Conservation (phyloP, 805 yeast genomes). For the Saccharomycopsis fodiens region DNA sequence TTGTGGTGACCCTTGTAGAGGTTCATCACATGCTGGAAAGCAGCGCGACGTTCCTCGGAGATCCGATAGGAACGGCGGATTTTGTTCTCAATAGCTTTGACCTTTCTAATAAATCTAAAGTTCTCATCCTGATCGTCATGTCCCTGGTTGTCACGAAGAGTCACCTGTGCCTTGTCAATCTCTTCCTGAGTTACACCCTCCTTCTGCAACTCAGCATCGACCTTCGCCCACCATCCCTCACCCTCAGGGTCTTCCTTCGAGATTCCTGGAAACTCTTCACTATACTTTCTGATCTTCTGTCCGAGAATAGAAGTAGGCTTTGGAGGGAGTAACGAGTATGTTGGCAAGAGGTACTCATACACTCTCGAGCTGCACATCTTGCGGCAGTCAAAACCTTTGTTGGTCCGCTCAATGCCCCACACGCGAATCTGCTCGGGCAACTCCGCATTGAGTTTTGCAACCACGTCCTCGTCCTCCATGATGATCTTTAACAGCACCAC, state of each 20-base stretch:
- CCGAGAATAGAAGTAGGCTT: conserved; percentile 65
- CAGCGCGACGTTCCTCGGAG: conserved; percentile 49
- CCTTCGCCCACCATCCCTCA: conserved; percentile 59
- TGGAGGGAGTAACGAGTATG: conserved; percentile 88
- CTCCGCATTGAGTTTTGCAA: conserved; percentile 60
- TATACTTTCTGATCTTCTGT: conserved; percentile 47
- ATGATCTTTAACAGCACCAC: conserved; percentile 78
- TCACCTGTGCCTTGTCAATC: conserved; percentile 25
- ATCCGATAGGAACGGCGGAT: conserved; percentile 66
- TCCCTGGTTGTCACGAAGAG: conserved; percentile 25
- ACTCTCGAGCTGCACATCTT: conserved; percentile 94
- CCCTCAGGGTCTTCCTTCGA: conserved; percentile 63
- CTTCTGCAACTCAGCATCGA: conserved; percentile 31
- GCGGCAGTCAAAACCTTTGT: conserved; percentile 88
- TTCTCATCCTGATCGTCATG: conserved; percentile 31
- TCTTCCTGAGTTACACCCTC: conserved; percentile 36
- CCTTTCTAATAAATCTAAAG: conserved; percentile 36
- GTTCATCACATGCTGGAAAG: conserved; percentile 61
- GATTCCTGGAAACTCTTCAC: conserved; percentile 47
- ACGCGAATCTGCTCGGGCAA: conserved; percentile 84
- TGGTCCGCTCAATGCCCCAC: conserved; percentile 89
- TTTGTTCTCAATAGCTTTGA: conserved; percentile 56
- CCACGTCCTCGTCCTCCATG: conserved; percentile 63
- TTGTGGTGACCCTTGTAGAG: conserved; percentile 83
- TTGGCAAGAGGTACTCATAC: conserved; percentile 90